phyloP scores from a whole-genome alignment of 1,284 basidiomycete genomes.

The Cystobasidium sp. region DNA sequence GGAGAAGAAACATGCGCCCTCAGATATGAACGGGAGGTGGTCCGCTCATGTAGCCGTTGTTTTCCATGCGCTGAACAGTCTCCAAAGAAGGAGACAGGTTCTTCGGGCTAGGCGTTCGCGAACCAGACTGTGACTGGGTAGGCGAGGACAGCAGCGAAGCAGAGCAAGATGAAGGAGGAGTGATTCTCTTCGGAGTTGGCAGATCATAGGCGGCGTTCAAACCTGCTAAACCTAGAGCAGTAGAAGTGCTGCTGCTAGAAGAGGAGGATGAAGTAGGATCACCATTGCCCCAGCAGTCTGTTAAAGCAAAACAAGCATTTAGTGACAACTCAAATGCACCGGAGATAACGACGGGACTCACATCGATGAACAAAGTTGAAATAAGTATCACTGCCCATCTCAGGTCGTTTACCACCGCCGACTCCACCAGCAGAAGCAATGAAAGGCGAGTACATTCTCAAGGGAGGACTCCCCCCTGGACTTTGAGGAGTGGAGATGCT shows the following conservation, averaged over 20 bases:
- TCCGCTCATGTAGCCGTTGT: conserved; percentile 35
- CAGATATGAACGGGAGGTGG: conserved; percentile 39
- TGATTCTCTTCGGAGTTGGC: conserved; percentile 24
- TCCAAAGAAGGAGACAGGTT: conserved; percentile 26
- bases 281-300: conserved; percentile 44
- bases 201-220: conserved; percentile 21
- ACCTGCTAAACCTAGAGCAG: conserved; percentile 39
- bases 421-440: conserved; percentile 14
- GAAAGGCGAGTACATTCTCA: conserved; percentile 39
- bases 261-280: conserved; percentile 35
- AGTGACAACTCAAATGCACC: neutral
- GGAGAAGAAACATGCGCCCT: neutral
- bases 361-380: conserved; percentile 45
- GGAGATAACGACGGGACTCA: conserved; percentile 13
- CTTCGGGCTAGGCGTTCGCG: conserved; percentile 31
- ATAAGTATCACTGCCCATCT: conserved; percentile 43
- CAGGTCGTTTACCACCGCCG: conserved; percentile 15
- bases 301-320: neutral
- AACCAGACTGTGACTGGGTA: conserved; percentile 17
- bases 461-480: conserved; percentile 37
- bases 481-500: conserved; percentile 43
- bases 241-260: conserved; percentile 31
- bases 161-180: conserved; percentile 39
- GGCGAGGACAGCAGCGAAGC: conserved; percentile 39
- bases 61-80: conserved; percentile 34